Evolutionary conservation across 306 rosid species (phyloP), one percentile per base, ranked within the genome.

Genomic region (Pueraria montana): DNA sequence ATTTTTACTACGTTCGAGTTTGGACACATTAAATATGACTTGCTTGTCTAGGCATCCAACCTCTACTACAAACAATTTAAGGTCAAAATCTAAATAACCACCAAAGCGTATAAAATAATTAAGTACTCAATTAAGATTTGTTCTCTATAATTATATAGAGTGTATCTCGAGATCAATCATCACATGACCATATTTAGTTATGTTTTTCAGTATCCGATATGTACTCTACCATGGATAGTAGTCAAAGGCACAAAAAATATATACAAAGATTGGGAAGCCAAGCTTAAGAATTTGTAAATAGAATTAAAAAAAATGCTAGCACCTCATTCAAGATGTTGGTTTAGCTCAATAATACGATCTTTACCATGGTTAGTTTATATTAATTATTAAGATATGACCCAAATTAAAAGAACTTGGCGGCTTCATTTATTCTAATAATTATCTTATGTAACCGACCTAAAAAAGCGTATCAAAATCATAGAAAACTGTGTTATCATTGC

Each of bases 391-490:
- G 80, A 79, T n/a, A n/a, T 48, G 70, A 20, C 42, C 80, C 65
- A 49, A 65, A 77, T 64, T 34, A 72, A 79, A 72, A 61, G 58
- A 77, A 82, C 12, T 83, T 64, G n/a, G 27, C 78, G 43, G 58
- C 59, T 17, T 72, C 48, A 5, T 50, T 86, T 73, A 82, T 75
- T 61, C 71, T 76, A 86, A 78, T 76, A 86, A 78, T 86, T 84
- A 81, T 76, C 86, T 75, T 84, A 38, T 6, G 43, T 38, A 79
- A 67, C 86, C 74, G 83, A 72, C 89, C 79, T 77, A 55, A 72
- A 80, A 80, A 90, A 18, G 77, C 62, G 80, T 82, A 89, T 93
- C 91, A 80, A 86, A 38, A 87, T 87, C 79, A 88, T 91, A 76
- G 69, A 86, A 82, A 89, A 50, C 21, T 61, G 66, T 50, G 84